Evolutionary conservation across 805 yeast species (phyloP), one percentile per base, ranked within the genome.

Genomic region (Kazachstania viticola): DNA sequence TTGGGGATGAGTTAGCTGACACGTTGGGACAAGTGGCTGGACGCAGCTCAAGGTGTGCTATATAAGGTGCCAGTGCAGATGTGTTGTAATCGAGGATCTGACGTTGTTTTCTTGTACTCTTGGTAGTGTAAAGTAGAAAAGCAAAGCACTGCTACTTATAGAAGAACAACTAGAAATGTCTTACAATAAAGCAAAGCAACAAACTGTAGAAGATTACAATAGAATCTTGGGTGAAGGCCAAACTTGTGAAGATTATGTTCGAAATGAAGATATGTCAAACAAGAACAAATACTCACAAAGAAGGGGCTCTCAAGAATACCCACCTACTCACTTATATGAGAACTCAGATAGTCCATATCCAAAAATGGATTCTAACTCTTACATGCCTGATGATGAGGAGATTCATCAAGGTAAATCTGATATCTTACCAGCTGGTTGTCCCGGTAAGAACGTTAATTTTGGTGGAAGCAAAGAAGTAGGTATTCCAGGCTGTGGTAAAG

Each of bases 401-500:
- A 16, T 26, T 17, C 24, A 32, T n/a, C 22, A 29, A 8, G 28
- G 28, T 6, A 21, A 27, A 11, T 25, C 19, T n/a, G 41, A 31
- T 8, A 25, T 34, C 9, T n/a, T 37, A 16, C 41, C 41, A 8
- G 21, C 15, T 9, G 32, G 21, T 2, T 31, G 35, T 21, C 33
- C 38, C 0, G 38, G 41, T 1, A 11, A 17, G 4, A 24, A 24
- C 5, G 12, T 37, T 14, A 19, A 33, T 12, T 30, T 32, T 29
- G 35, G 32, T 15, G 25, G 14, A 6, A 8, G 21, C 4, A 25
- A 27, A 4, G 21, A 16, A 4, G 22, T 36, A 1, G 36, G 36
- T 4, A 36, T 40, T 13, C 44, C 42, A 14, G 44, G 44, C 2
- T 40, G 44, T 32, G 44, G 44, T 15, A 26, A 25, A 9, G 31